Base-by-base conservation (phyloP, 2,329 filamentous ascomycete genomes). In the Colletotrichum sp. region DNA sequence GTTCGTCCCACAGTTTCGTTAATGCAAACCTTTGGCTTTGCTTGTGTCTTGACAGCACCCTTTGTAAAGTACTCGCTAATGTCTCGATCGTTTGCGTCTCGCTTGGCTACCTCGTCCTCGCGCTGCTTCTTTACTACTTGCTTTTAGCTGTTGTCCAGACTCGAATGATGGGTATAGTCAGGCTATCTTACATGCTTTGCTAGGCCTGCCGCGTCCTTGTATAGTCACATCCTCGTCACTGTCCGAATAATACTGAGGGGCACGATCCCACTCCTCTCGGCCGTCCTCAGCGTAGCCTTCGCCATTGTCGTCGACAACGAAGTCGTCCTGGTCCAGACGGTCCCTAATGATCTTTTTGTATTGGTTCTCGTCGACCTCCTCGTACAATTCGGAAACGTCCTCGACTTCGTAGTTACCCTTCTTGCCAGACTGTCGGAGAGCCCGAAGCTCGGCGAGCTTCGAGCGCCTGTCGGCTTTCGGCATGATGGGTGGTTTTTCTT, bases 301-400 rank as follows among this genome's bases (percentile, higher is more conserved):
- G 81, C 96, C 96, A 87, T 98, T 98, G 86, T 99, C 97, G 87
- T 98, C 97, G 75, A 99, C 96, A 68, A 99, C 96, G 81, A 99
- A 99, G 86, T 99, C 97, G 80, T 99, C 97, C 81, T 98, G 90
- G 82, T 98, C 95, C 67, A 99, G 89, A 62, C 97, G 93, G 71
- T 94, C 92, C 56, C 97, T 92, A 16, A 99, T 96, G 78, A 98
- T 94, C 84, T 97, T 97, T 88, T 98, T 98, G 89, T 99, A 99
- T 67, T 95, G 94, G 81, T 97, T 96, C 81, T 99, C 97, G 82
- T 98, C 96, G 63, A 99, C 96, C 81, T 98, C 96, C 77, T 98
- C 97, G 86, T 98, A 99, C 59, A 99, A 88, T 79, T 95, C 92
- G 78, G 93, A 91, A 80, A 95, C 94, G 77, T 98, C 93, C 80